phyloP scores from a whole-genome alignment of 2,329 filamentous ascomycete genomes.

The Dactylellina leptospora region DNA sequence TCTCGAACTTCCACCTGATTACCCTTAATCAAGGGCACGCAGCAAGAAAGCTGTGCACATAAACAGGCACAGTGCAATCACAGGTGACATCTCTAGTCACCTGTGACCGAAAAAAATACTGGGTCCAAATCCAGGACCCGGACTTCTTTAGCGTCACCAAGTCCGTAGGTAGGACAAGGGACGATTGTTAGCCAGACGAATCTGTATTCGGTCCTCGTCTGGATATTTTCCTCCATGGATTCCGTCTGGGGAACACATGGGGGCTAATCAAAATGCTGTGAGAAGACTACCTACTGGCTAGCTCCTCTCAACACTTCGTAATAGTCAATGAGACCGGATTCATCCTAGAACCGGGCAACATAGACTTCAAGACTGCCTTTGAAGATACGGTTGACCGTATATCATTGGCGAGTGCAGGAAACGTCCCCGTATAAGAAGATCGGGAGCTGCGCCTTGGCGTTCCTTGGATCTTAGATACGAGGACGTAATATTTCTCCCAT shows the following conservation, averaged over 20 bases:
- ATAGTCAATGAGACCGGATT: background rate
- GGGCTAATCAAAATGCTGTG: constrained; percentile 9
- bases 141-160: no score
- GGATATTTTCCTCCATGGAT: background rate
- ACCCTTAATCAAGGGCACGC: background rate
- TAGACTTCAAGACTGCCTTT: background rate
- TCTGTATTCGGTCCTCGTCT: background rate
- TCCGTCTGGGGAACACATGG: background rate
- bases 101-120: constrained; percentile 1
- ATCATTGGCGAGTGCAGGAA: no score
- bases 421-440: background rate
- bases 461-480: background rate
- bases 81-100: background rate
- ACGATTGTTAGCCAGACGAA: background rate
- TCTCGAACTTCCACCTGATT: constrained; percentile 28
- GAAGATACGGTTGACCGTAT: no score
- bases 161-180: background rate
- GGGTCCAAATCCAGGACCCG: no score
- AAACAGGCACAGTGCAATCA: constrained; percentile 5
- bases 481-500: background rate
- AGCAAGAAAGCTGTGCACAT: constrained; percentile 35
- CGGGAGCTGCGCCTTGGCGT: background rate
- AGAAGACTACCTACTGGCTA: constrained; percentile 4
- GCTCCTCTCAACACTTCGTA: background rate
- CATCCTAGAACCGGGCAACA: background rate